Base-by-base conservation (phyloP, 2,329 filamentous ascomycete species). In the Aureobasidium sp. region DNA sequence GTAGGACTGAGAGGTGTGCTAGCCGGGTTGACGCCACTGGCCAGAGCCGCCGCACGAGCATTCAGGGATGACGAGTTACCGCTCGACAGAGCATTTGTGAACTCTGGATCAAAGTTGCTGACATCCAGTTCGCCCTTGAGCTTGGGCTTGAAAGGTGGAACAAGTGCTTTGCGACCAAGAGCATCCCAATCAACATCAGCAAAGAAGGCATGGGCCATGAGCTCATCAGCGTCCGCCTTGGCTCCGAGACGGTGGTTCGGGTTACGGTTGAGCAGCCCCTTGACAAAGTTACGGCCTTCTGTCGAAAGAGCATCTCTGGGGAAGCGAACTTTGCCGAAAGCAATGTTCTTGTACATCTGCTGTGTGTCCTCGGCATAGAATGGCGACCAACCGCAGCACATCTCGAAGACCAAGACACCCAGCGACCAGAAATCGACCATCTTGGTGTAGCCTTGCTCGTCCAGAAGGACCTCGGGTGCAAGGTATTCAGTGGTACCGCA, bases 291-390 rank as follows among this genome's bases (percentile, higher is more conserved):
- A 63, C 94, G 86, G 63, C 94, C 94, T 75, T 99, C 94, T 44
- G 91, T 88, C 64, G 91, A 97, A 36, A 99, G 80, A 1, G 94
- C 96, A 74, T 99, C 94, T 67, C 92, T 85, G 8, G 94, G 94
- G 75, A 99, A 99, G 64, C 94, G 84, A 63, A 99, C 94, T 74
- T 99, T 99, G 73, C 94, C 94, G 72, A 99, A 99, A 0, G 94
- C 94, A 73, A 99, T 99, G 78, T 99, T 99, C 81, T 99, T 99
- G 81, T 99, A 99, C 94, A 99, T 99, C 75, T 99, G 94, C 76
- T 99, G 94, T 0, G 94, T 99, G 72, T 99, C 94, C 72, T 99
- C 94, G 62, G 94, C 94, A 70, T 97, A 99, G 77, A 99, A 99
- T 0, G 94, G 94, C 70, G 91, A 97, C 94, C 94, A 99, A 37